Evolutionary conservation across 2,329 filamentous ascomycete genomes (phyloP).

Genomic region (Cladosporium sp.): DNA sequence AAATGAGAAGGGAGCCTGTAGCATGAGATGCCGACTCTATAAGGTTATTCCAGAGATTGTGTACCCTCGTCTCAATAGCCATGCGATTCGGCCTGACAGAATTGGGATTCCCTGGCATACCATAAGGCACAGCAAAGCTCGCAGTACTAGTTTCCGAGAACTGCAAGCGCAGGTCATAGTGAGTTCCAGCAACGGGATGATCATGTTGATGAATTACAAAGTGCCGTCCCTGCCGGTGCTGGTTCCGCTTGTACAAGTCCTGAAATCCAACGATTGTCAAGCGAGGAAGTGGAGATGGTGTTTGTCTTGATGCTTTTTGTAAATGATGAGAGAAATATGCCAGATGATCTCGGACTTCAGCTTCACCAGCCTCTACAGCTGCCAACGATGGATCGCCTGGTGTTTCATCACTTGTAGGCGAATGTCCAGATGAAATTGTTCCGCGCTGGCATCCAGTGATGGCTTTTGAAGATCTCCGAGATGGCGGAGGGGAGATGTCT

Average conservation of each 20-base stretch:
- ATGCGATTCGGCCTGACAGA: conserved; percentile 37
- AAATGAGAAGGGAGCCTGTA: conserved; percentile 43
- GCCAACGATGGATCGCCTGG: conserved; percentile 28
- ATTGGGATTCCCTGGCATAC: conserved; percentile 40
- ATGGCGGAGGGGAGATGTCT: conserved; percentile 29
- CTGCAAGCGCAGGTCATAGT: conserved; percentile 63
- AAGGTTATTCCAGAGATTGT: conserved; percentile 43
- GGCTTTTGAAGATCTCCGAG: conserved; percentile 17
- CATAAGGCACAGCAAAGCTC: conserved; percentile 50
- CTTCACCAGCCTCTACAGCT: conserved; percentile 50
- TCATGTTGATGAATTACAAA: conserved; percentile 73
- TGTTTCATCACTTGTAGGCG: not conserved
- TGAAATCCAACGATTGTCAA: conserved; percentile 41
- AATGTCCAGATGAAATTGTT: not conserved
- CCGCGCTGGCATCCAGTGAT: not conserved
- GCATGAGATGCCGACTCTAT: conserved; percentile 41
- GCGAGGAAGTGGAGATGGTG: conserved; percentile 23
- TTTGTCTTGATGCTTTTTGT: conserved; percentile 24
- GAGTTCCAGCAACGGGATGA: conserved; percentile 60
- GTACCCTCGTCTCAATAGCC: conserved; percentile 43
- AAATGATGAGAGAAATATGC: conserved; percentile 45
- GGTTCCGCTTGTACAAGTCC: conserved; percentile 46
- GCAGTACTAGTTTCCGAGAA: conserved; percentile 64
- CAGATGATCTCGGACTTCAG: conserved; percentile 46
- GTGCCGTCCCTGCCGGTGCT: conserved; percentile 40